A percentile compares a stretch with the other conserved stretches of the same genome.
Conservation (phyloP, 345 rosid species). For the Clarkia xantiana region DNA sequence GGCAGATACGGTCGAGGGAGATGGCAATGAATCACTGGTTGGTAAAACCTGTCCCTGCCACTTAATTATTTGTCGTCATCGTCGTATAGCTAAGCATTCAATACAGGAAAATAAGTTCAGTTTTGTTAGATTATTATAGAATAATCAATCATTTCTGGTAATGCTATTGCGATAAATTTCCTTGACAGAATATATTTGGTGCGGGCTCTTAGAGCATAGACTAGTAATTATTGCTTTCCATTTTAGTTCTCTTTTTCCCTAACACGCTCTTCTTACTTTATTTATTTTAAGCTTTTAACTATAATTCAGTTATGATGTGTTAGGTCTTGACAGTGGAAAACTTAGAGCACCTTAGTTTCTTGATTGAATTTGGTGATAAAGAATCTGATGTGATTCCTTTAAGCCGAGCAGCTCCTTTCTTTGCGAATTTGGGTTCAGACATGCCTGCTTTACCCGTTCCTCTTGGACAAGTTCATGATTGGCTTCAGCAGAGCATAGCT, state of each 20-base stretch:
- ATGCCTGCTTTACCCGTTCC: conserved; percentile 98
- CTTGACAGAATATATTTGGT: too few relatives aligned
- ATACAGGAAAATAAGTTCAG: too few relatives aligned
- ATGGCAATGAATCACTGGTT: conserved; percentile 84
- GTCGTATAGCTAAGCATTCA: background rate
- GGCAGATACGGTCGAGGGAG: conserved; percentile 79
- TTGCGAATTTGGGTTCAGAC: conserved; percentile 95
- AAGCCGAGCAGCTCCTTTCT: conserved; percentile 88
- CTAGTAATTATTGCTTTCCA: too few relatives aligned
- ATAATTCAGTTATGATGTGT: conserved; percentile 12
- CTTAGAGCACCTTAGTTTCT: conserved; percentile 90
- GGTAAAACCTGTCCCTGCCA: conserved; percentile 11
- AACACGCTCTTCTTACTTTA: background rate
- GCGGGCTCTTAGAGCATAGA: too few relatives aligned
- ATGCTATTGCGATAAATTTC: too few relatives aligned
- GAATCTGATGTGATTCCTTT: conserved; percentile 65
- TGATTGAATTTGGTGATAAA: conserved; percentile 84
- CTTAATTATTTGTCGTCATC: background rate
- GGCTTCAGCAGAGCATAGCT: conserved; percentile 75
- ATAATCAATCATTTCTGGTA: too few relatives aligned
- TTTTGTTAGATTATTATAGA: too few relatives aligned
- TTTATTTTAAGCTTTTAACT: conserved; percentile 3
- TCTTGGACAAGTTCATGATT: conserved; percentile 71
- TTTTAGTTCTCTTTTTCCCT: too few relatives aligned
- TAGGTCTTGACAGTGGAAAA: conserved; percentile 88